These are phyloP conservation scores for Neostapfia colusana DNA, from an alignment of 176 grass and related monocot species.

Conservation along the genomic window DNA sequence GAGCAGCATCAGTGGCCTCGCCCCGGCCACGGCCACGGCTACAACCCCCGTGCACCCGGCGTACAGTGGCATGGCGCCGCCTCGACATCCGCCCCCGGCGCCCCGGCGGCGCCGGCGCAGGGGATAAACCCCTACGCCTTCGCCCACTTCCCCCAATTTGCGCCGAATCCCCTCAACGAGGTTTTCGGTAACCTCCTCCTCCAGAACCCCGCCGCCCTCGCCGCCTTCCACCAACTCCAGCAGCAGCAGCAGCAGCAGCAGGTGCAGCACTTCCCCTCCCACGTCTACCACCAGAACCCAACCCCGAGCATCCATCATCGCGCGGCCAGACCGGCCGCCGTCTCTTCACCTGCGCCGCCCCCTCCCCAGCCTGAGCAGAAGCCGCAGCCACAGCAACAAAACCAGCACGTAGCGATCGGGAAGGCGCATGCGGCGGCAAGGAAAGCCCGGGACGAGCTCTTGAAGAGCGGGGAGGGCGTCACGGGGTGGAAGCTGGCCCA, in stretches of 20 bases:
- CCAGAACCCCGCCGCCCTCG: conserved; percentile 52
- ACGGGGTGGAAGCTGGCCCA: conserved; percentile 82
- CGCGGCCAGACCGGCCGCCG: neutral
- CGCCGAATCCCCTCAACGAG: conserved; percentile 31
- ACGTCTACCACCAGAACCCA: conserved; percentile 39
- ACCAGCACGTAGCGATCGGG: conserved; percentile 41
- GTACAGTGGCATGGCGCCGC: conserved; percentile 29
- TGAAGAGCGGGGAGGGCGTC: conserved; percentile 58
- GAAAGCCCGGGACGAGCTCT: conserved; percentile 53
- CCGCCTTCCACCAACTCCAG: conserved; percentile 29
- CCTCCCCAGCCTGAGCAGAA: neutral
- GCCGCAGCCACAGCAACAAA: neutral
- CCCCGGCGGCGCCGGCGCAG: conserved; percentile 25
- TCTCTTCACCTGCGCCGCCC: conserved; percentile 6
- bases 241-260: conserved; percentile 28
- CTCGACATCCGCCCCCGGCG: conserved; percentile 27
- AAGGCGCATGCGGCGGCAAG: conserved; percentile 53
- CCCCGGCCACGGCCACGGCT: conserved; percentile 8
- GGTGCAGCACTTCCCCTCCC: conserved; percentile 1
- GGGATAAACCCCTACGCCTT: conserved; percentile 45
- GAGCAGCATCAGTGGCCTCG: conserved; percentile 12
- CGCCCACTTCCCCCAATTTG: conserved; percentile 45
- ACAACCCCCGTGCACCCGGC: conserved; percentile 15
- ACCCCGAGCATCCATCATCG: conserved; percentile 7
- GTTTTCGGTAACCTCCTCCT: conserved; percentile 38